Evolutionary conservation across 1,139 yeast species (phyloP).

Genomic region (Saccharomycopsis crataegensis): DNA sequence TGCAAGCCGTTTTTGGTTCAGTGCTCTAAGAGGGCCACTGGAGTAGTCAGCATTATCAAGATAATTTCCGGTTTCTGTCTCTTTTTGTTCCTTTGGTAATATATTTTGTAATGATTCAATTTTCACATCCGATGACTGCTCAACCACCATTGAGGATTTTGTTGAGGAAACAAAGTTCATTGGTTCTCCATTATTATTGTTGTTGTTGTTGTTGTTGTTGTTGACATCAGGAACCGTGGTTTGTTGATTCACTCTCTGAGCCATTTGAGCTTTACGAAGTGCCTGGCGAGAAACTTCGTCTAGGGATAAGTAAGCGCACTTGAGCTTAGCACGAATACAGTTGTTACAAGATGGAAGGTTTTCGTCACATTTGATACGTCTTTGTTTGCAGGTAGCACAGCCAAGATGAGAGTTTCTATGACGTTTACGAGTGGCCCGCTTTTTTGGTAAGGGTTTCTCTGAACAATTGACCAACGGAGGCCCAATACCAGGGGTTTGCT

Average conservation of each 20-base stretch:
- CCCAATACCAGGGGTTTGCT: too few relatives aligned
- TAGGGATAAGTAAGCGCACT: conserved; percentile 24
- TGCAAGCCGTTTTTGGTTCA: conserved; percentile 33
- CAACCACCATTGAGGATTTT: too few relatives aligned
- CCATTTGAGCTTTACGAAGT: conserved; percentile 41
- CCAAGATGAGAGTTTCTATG: conserved; percentile 55
- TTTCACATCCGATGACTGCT: too few relatives aligned
- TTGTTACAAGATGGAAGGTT: conserved; percentile 53
- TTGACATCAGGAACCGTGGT: not conserved
- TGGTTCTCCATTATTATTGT: not conserved
- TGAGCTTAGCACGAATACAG: conserved; percentile 29
- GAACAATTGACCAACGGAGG: not conserved
- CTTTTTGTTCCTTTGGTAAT: too few relatives aligned
- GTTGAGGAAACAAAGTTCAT: too few relatives aligned
- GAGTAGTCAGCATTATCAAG: too few relatives aligned
- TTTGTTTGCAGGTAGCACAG: conserved; percentile 58
- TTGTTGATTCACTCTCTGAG: conserved; percentile 18
- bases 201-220: not conserved
- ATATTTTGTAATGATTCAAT: too few relatives aligned
- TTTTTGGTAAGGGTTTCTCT: not conserved
- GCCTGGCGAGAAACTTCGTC: conserved; percentile 46
- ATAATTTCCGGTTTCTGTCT: too few relatives aligned
- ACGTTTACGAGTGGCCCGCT: conserved; percentile 34
- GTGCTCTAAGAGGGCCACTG: too few relatives aligned
- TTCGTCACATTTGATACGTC: conserved; percentile 65